phyloP scores from a whole-genome alignment of 1,284 basidiomycete species.

The Moesziomyces parantarcticus region DNA sequence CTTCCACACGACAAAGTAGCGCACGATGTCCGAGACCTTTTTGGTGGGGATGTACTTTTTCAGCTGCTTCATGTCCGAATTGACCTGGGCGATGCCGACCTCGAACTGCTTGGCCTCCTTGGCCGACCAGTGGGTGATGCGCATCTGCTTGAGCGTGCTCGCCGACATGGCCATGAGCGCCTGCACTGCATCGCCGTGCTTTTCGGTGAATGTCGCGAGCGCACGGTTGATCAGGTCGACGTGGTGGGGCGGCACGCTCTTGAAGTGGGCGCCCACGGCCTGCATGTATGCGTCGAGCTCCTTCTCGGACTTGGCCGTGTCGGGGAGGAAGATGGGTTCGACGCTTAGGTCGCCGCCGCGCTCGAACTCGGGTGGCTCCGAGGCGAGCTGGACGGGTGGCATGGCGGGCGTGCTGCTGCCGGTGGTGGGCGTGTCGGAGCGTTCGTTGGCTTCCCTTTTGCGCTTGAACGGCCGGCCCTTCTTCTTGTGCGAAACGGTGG shows the following conservation, averaged over 20 bases:
- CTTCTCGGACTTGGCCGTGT: constrained; percentile 65
- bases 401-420: constrained; percentile 29
- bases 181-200: constrained; percentile 78
- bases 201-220: constrained; percentile 78
- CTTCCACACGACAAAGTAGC: constrained; percentile 87
- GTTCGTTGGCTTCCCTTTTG: constrained; percentile 34
- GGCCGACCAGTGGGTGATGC: constrained; percentile 72
- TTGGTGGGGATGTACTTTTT: constrained; percentile 79
- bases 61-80: constrained; percentile 81
- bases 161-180: constrained; percentile 79
- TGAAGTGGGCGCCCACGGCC: constrained; percentile 68
- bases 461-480: constrained; percentile 38
- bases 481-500: constrained; percentile 29
- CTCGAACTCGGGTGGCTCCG: constrained; percentile 70
- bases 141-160: constrained; percentile 73
- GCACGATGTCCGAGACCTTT: constrained; percentile 79
- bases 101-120: constrained; percentile 81
- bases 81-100: constrained; percentile 77
- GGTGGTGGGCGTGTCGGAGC: constrained; percentile 43
- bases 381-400: constrained; percentile 15
- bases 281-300: constrained; percentile 79
- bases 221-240: constrained; percentile 84
- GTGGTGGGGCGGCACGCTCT: constrained; percentile 72
- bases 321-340: constrained; percentile 72
- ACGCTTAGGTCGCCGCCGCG: constrained; percentile 80